Base-by-base conservation (phyloP, 768 basidiomycete genomes). In the Termitomyces bulborhizus region DNA sequence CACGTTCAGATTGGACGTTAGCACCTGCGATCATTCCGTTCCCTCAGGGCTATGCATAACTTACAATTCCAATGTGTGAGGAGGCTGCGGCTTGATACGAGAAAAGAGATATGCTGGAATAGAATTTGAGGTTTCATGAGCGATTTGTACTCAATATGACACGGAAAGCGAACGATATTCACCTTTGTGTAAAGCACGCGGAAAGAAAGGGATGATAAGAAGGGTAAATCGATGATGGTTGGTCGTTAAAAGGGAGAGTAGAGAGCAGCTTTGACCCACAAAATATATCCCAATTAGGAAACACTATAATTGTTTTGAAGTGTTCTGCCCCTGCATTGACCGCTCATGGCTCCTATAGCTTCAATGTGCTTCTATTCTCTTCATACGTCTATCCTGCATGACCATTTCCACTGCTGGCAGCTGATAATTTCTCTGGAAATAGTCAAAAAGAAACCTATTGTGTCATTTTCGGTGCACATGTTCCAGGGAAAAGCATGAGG, bases 251-350 rank as follows among this genome's bases (percentile, higher is more conserved):
- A 27, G 16, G 24, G 15, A 50, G 16, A 50, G 16, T 39, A 26
- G 39, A 50, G 26, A 40, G 36, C 15, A 39, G 49, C 49, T 50
- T 50, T 50, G 49, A 16, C 49, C 49, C n/a, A 18, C 49, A 50
- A 27, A 54, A 46, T 46, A 31, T 54, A 41, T 41, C 53, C 36
- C 53, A 48, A 48, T 48, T 12, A 47, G 53, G 53, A 46, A 54
- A 40, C 46, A 40, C 27, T 26, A 8, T 46, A 54, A 54, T 54
- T 54, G 53, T 54, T 51, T 21, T 49, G 21, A 13, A 11, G 8
- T 18, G 18, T 8, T n/a, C n/a, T 18, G 34, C 11, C 34, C n/a
- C 21, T n/a, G 40, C 40, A 41, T 18, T 41, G 40, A 41, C 40
- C 40, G 7, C 40, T 41, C 18, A 21, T 18, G 40, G 9, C 18